phyloP scores from a whole-genome alignment of 2,329 filamentous ascomycete species.

The Periconia macrospinosa region DNA sequence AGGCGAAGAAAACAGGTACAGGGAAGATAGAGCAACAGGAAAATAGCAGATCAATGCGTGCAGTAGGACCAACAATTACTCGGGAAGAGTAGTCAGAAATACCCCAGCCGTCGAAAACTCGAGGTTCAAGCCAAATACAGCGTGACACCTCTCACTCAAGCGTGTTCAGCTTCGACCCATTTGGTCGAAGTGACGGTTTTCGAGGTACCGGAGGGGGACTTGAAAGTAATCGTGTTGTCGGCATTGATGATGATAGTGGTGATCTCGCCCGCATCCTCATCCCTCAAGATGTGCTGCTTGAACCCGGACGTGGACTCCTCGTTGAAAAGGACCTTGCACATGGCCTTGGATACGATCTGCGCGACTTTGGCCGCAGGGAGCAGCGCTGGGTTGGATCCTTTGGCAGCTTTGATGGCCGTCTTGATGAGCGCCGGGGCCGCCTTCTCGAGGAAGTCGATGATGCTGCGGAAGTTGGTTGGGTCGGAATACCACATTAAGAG shows the following conservation, averaged over 20 bases:
- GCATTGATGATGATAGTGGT: slow-evolving; percentile 8
- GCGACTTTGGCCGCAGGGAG: slow-evolving; percentile 6
- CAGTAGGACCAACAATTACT: too few relatives aligned
- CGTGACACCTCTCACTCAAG: neutral
- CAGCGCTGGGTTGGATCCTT: slow-evolving; percentile 2
- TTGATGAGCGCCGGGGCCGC: slow-evolving; percentile 7
- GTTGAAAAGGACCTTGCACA: slow-evolving; percentile 13
- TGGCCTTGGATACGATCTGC: slow-evolving; percentile 6
- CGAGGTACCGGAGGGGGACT: slow-evolving; percentile 5
- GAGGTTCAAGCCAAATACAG: too few relatives aligned
- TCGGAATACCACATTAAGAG: slow-evolving; percentile 10
- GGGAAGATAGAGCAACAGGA: too few relatives aligned
- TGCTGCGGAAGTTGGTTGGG: slow-evolving; percentile 7
- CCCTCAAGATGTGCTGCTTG: slow-evolving; percentile 12
- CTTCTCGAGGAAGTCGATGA: slow-evolving; percentile 10
- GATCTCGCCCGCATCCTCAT: slow-evolving; percentile 3
- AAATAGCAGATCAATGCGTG: too few relatives aligned
- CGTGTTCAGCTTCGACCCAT: neutral
- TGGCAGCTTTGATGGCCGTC: slow-evolving; percentile 1
- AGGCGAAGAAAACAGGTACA: too few relatives aligned
- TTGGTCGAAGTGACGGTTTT: slow-evolving; percentile 6
- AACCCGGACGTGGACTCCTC: slow-evolving; percentile 7
- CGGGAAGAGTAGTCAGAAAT: neutral
- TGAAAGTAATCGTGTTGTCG: slow-evolving; percentile 11
- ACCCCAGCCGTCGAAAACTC: neutral